Evolutionary conservation across 257 asterid genomes (phyloP).

Genomic region (Gardenia jasminoides): DNA sequence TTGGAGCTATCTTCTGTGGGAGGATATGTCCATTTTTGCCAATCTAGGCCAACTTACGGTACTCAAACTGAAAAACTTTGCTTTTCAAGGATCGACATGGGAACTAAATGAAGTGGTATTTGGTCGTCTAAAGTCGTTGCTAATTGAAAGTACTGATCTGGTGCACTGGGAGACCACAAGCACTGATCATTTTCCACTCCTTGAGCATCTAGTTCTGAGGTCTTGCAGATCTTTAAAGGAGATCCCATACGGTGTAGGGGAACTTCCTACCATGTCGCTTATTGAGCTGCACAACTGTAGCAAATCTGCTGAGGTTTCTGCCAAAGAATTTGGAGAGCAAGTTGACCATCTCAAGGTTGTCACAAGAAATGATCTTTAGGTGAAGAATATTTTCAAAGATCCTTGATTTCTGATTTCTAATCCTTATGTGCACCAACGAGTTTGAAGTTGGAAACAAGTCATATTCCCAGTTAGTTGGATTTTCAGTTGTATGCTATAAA

Average conservation of each 20-base stretch:
- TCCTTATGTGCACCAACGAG: too few relatives aligned
- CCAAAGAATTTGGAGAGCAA: background rate
- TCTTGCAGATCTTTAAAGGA: background rate
- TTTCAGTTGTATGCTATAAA: too few relatives aligned
- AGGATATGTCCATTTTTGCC: background rate
- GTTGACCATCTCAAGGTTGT: background rate
- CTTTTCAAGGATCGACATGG: background rate
- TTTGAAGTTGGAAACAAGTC: too few relatives aligned
- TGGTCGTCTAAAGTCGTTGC: background rate
- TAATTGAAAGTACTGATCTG: conserved; percentile 2
- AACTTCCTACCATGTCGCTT: background rate
- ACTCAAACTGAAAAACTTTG: conserved; percentile 10
- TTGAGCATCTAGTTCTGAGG: background rate
- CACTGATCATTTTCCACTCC: background rate
- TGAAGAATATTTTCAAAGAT: too few relatives aligned
- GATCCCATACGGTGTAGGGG: background rate
- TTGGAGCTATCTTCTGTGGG: background rate
- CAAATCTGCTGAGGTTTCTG: background rate
- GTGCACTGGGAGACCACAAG: background rate
- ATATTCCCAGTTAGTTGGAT: too few relatives aligned
- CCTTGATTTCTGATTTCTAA: too few relatives aligned
- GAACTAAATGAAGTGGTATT: background rate
- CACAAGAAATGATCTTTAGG: background rate
- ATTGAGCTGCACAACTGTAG: conserved; percentile 6
- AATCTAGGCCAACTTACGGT: background rate